phyloP scores from a whole-genome alignment of 306 rosid species.

The Acacia melanoxylon region DNA sequence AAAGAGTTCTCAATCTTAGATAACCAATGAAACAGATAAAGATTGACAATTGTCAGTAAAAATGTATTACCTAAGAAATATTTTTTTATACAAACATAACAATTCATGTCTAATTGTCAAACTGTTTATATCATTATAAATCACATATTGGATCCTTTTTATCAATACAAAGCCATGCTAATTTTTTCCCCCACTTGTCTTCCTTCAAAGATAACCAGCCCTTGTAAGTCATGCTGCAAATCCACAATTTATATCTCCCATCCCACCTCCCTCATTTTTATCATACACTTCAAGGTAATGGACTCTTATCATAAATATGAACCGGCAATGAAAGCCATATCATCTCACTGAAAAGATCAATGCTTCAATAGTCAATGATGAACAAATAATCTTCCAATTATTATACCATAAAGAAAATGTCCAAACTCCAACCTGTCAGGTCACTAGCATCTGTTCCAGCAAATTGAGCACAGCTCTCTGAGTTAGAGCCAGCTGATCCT shows the following conservation, averaged over 20 bases:
- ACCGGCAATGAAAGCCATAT: slow-evolving; percentile 11
- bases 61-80: slow-evolving; percentile 15
- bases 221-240: slow-evolving; percentile 6
- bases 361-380: slow-evolving; percentile 26
- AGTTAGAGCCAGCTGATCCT: slow-evolving; percentile 88
- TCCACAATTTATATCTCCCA: slow-evolving; percentile 7
- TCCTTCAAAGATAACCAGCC: slow-evolving; percentile 27
- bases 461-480: slow-evolving; percentile 95
- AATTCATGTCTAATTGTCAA: slow-evolving; percentile 7
- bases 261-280: neutral
- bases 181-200: neutral
- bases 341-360: slow-evolving; percentile 31
- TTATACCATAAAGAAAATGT: slow-evolving; percentile 18
- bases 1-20: slow-evolving; percentile 1
- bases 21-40: slow-evolving; percentile 18
- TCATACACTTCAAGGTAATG: slow-evolving; percentile 12
- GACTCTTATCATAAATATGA: slow-evolving; percentile 24
- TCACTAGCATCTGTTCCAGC: slow-evolving; percentile 89
- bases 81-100: neutral
- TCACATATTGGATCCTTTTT: slow-evolving; percentile 20
- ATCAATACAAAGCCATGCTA: neutral
- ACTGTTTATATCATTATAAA: neutral
- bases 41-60: neutral
- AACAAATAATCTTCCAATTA: slow-evolving; percentile 10
- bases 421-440: slow-evolving; percentile 77